phyloP scores from a whole-genome alignment of 169 alveolate genomes.

The Fabrea salina region DNA sequence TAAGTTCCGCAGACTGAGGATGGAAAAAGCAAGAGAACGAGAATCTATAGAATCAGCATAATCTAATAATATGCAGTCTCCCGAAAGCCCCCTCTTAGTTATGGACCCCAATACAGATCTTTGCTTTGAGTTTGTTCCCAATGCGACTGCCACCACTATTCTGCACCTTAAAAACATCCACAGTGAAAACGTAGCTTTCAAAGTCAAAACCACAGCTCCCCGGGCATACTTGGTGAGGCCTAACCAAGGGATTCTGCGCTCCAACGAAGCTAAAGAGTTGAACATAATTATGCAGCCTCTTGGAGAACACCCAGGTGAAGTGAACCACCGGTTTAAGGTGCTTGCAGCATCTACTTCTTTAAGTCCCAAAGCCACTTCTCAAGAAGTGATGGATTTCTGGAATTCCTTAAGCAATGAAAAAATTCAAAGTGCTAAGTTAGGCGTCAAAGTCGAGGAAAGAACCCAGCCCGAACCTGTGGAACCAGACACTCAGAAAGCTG shows the following conservation, averaged over 20 bases:
- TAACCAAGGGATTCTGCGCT: neutral
- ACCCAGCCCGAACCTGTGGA: neutral
- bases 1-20: neutral
- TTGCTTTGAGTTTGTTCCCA: neutral
- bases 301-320: neutral
- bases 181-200: slow-evolving; percentile 25
- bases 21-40: neutral
- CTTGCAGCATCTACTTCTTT: neutral
- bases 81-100: too few species aligned
- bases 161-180: neutral
- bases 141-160: neutral
- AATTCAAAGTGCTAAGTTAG: neutral
- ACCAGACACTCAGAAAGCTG: neutral
- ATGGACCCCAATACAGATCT: neutral
- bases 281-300: neutral
- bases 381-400: neutral
- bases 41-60: too few species aligned
- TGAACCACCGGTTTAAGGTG: neutral
- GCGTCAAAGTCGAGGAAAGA: neutral
- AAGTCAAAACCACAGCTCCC: slow-evolving; percentile 55
- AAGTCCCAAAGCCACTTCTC: neutral
- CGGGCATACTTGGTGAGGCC: slow-evolving; percentile 45
- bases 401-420: neutral
- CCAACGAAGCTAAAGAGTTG: neutral
- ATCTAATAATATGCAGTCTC: too few species aligned